Percentiles rank a stretch among this genome's conserved stretches.
Evolutionary conservation across 1,284 basidiomycete genomes (phyloP).

Genomic region (Athelia sp.): DNA sequence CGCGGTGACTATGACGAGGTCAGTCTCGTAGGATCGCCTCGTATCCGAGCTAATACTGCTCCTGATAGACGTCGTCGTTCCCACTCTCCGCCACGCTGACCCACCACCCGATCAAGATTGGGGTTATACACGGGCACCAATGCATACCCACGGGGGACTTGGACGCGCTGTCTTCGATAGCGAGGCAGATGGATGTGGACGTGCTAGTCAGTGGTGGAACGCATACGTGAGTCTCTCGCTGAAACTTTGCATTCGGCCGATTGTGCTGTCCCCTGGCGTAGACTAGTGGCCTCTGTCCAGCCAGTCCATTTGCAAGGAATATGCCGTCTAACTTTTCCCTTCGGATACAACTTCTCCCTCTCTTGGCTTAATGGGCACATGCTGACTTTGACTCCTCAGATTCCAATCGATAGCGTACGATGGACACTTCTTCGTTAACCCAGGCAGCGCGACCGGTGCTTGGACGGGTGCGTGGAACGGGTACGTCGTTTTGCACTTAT

Average conservation of each 20-base stretch:
- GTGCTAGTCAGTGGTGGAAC: slow-evolving; percentile 93
- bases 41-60: slow-evolving; percentile 15
- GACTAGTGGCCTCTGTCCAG: too few relatives aligned
- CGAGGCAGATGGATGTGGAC: slow-evolving; percentile 96
- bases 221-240: slow-evolving; percentile 64
- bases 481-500: slow-evolving; percentile 30
- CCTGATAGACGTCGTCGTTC: slow-evolving; percentile 56
- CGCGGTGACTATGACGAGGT: slow-evolving; percentile 96
- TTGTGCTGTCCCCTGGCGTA: neutral
- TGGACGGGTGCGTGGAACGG: slow-evolving; percentile 78
- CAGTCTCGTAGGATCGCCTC: slow-evolving; percentile 13
- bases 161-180: slow-evolving; percentile 83
- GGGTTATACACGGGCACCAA: slow-evolving; percentile 94
- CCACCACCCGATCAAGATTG: slow-evolving; percentile 90
- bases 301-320: too few relatives aligned
- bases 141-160: slow-evolving; percentile 89
- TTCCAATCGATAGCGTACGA: slow-evolving; percentile 95
- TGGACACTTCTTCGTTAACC: slow-evolving; percentile 92
- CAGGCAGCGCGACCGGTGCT: slow-evolving; percentile 92
- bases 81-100: slow-evolving; percentile 81
- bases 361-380: neutral
- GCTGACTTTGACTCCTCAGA: slow-evolving; percentile 36
- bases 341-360: neutral
- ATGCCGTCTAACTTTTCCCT: neutral
- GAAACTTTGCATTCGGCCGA: neutral